A percentile compares a stretch with the other conserved stretches of the same genome.
Evolutionary conservation across 2,329 filamentous ascomycete species (phyloP).

Genomic region (Ceratocystis ficicola): DNA sequence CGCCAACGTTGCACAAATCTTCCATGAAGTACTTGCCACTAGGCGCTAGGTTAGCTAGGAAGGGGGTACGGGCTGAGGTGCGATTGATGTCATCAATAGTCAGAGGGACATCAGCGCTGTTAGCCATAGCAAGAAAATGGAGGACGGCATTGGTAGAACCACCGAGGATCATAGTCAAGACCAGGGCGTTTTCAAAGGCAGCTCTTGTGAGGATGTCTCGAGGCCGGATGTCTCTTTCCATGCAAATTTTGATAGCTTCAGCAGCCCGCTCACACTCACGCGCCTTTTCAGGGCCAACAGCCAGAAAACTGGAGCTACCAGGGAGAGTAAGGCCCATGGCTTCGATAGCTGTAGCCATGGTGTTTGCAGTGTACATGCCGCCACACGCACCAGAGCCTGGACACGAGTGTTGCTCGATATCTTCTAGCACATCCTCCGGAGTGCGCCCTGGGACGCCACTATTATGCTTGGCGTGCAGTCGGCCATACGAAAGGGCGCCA

Average conservation of each 20-base stretch:
- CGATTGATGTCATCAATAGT: conserved; percentile 73
- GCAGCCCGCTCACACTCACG: conserved; percentile 75
- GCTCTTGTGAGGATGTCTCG: conserved; percentile 66
- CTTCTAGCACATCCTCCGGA: conserved; percentile 67
- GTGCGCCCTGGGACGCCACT: conserved; percentile 51
- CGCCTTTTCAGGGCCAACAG: conserved; percentile 68
- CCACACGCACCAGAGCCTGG: conserved; percentile 54
- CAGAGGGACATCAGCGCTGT: conserved; percentile 64
- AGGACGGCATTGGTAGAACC: conserved; percentile 82
- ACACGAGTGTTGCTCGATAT: conserved; percentile 70
- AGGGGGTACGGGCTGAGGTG: conserved; percentile 70
- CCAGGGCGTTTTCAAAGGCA: conserved; percentile 77
- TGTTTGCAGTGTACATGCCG: conserved; percentile 90
- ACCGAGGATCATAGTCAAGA: conserved; percentile 84
- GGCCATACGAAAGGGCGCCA: conserved; percentile 69
- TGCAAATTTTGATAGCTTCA: conserved; percentile 62
- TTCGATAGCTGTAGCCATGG: conserved; percentile 83
- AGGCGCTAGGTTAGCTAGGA: conserved; percentile 74
- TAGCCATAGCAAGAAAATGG: conserved; percentile 83
- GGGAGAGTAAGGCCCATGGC: conserved; percentile 75
- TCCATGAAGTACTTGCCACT: conserved; percentile 78
- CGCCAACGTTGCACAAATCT: conserved; percentile 74
- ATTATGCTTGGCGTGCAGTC: conserved; percentile 55
- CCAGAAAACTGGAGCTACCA: conserved; percentile 73
- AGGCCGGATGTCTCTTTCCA: conserved; percentile 73